Evolutionary conservation across 179 eudicot species (phyloP), one percentile per base, ranked within the genome.

Genomic region (Actinidia arguta): DNA sequence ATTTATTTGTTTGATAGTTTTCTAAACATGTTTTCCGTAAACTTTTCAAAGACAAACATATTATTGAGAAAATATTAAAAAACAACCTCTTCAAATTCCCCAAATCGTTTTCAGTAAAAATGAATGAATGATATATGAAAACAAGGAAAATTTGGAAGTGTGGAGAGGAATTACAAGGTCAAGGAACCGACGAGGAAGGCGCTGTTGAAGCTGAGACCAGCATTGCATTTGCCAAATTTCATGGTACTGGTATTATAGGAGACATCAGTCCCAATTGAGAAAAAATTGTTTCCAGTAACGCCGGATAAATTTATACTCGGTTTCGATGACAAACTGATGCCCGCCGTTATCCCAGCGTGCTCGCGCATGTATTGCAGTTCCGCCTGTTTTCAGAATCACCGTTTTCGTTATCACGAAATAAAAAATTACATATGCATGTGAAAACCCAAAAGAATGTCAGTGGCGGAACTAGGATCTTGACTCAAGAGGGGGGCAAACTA

Each of bases 311-410:
- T 82, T 56, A 85, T 11, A 12, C 44, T 36, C 42, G 80, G 78
- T 11, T 20, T 77, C 42, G 14, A 48, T 62, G 78, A 12, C 82
- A 63, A 63, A 61, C 82, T 55, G 36, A 78, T 72, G 69, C 84
- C 84, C 71, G 82, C 81, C 0, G 82, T 78, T 5, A 81, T 31
- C 48, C 84, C 87, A 56, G 36, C 78, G 70, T 61, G 73, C 27
- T 81, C 84, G 31, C 55, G 58, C 55, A 73, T 42, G 84, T 85
- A 85, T 46, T 48, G 63, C 39, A 85, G 22, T 44, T 85, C 87
- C 70, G 78, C 84, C 87, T 85, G 12, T 61, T 77, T 47, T 36
- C 63, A 39, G 44, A 20, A 18, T 55, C 52, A n/a, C 18, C 10
- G 14, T 54, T 18, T 31, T 1, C n/a, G 55, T 12, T 54, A 75